Conservation (phyloP, 2,329 filamentous ascomycete genomes). For the Hypoxylon sp. region DNA sequence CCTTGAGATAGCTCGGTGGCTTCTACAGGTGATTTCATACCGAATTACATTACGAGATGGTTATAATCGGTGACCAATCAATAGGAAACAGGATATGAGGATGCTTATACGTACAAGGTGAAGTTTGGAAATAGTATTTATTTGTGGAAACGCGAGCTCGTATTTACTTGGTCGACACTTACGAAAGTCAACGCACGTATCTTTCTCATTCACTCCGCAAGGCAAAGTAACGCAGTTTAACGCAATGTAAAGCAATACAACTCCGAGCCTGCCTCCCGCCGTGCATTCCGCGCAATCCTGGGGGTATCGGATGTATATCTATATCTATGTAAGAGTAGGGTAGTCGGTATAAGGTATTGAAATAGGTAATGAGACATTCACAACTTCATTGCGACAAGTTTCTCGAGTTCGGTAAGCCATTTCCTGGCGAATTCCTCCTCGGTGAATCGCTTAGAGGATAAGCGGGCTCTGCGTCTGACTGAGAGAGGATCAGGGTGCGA, state of each 20-base stretch:
- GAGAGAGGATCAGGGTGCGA: constrained; percentile 78
- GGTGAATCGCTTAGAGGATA: constrained; percentile 86
- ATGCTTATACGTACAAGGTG: neutral
- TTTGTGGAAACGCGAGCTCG: constrained; percentile 8
- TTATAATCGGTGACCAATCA: neutral
- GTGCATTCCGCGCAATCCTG: constrained; percentile 33
- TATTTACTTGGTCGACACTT: neutral
- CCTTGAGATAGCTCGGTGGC: neutral
- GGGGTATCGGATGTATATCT: constrained; percentile 43
- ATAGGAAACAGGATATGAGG: neutral
- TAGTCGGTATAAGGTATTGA: constrained; percentile 1
- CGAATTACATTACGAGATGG: neutral
- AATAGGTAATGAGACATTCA: constrained; percentile 22
- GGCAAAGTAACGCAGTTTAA: constrained; percentile 11
- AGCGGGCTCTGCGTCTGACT: constrained; percentile 81
- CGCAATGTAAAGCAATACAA: constrained; percentile 31
- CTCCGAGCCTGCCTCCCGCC: constrained; percentile 38
- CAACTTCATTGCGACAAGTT: constrained; percentile 69
- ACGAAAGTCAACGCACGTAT: neutral
- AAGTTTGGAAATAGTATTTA: neutral
- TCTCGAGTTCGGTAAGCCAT: constrained; percentile 83
- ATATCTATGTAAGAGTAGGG: constrained; percentile 31
- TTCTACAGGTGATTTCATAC: neutral
- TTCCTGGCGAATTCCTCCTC: constrained; percentile 86
- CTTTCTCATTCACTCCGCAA: neutral